These are phyloP conservation scores for Paxillus ammoniavirescens DNA, from an alignment of 768 basidiomycete genomes.

Conservation along the genomic window DNA sequence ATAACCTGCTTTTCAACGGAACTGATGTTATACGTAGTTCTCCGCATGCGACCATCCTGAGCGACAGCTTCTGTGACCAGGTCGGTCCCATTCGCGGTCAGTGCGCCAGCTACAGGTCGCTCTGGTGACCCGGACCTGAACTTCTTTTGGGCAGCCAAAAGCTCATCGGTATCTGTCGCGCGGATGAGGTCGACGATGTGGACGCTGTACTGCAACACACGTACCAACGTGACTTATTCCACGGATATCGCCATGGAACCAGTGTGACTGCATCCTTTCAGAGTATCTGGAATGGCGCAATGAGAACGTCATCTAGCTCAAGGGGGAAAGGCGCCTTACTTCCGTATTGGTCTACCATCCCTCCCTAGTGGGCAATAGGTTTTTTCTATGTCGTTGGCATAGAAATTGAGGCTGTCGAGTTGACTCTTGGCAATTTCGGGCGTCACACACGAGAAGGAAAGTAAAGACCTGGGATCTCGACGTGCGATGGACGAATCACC, in stretches of 20 bases:
- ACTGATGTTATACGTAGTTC: constrained; percentile 35
- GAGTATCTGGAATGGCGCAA: constrained; percentile 46
- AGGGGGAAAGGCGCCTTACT: constrained; percentile 38
- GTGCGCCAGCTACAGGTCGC: constrained; percentile 20
- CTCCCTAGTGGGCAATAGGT: constrained; percentile 57
- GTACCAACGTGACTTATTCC: constrained; percentile 57
- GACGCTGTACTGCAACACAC: constrained; percentile 16
- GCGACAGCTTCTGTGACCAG: constrained; percentile 35
- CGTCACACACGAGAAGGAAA: constrained; percentile 68
- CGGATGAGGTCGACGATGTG: not conserved
- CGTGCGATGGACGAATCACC: constrained; percentile 43
- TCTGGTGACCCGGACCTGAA: constrained; percentile 23
- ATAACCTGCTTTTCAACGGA: constrained; percentile 49
- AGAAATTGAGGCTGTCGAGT: constrained; percentile 45
- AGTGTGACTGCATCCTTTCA: constrained; percentile 55
- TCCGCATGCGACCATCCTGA: constrained; percentile 41
- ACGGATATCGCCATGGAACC: constrained; percentile 59
- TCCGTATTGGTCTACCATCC: constrained; percentile 60
- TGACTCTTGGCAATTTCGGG: constrained; percentile 53
- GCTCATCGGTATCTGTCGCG: constrained; percentile 20
- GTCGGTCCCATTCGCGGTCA: constrained; percentile 38
- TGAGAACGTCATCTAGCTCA: not conserved
- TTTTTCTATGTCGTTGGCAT: constrained; percentile 40
- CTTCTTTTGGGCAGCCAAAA: constrained; percentile 18
- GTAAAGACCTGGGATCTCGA: constrained; percentile 55